A percentile compares a stretch with the other conserved stretches of the same genome.
Evolutionary conservation across 2,329 filamentous ascomycete species (phyloP).

Genomic region (Pseudocercospora cruenta): DNA sequence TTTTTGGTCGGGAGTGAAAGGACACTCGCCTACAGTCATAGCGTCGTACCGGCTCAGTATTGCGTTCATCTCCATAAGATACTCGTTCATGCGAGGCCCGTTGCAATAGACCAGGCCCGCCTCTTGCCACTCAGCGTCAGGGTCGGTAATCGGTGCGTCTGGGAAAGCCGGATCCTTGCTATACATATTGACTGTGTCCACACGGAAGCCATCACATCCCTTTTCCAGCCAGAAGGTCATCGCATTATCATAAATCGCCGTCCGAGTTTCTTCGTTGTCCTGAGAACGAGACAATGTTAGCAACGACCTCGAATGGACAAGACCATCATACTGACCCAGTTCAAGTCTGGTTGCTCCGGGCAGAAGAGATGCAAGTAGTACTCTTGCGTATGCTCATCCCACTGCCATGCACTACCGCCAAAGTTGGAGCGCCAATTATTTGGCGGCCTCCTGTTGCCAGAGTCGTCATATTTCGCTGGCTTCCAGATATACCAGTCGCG

Average conservation of each 20-base stretch:
- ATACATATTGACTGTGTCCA: conserved; percentile 54
- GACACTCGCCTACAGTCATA: conserved; percentile 55
- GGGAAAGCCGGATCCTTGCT: conserved; percentile 48
- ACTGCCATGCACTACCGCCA: conserved; percentile 48
- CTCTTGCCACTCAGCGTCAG: conserved; percentile 27
- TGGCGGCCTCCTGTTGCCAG: conserved; percentile 60
- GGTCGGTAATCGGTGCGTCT: conserved; percentile 47
- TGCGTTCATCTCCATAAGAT: conserved; percentile 47
- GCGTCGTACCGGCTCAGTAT: conserved; percentile 52
- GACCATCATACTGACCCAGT: conserved; percentile 48
- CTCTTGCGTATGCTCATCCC: conserved; percentile 50
- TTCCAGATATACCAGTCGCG: conserved; percentile 71
- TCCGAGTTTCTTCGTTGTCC: conserved; percentile 48
- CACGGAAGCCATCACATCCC: conserved; percentile 49
- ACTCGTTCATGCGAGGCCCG: conserved; percentile 52
- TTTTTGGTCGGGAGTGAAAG: conserved; percentile 45
- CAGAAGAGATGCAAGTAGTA: conserved; percentile 54
- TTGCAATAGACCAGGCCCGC: conserved; percentile 23
- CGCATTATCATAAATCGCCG: conserved; percentile 50
- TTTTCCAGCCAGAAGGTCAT: conserved; percentile 52
- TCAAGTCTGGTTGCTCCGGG: conserved; percentile 51
- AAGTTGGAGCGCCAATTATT: conserved; percentile 55
- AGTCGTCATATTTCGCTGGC: conserved; percentile 56
- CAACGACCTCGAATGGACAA: conserved; percentile 44
- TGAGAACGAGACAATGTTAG: conserved; percentile 48